Evolutionary conservation across 1,139 yeast species (phyloP), one percentile per base, ranked within the genome.

Genomic region (Geotrichum histeridarum): DNA sequence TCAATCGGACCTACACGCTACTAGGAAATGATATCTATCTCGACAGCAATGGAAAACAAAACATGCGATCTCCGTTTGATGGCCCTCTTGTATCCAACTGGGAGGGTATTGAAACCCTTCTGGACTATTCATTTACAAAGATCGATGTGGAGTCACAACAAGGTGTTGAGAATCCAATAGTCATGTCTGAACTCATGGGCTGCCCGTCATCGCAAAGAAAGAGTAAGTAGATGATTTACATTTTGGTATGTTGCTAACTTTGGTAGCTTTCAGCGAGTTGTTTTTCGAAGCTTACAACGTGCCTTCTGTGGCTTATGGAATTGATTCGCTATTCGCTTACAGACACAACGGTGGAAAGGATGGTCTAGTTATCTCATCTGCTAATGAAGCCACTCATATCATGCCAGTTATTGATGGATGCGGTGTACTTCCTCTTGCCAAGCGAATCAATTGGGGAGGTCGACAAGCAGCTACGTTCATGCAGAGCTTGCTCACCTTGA

Each of bases 391-490:
- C 59, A 86, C 96, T 0, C 84, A 84, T 63, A 72, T 93, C 0
- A 82, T 93, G 14, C 99, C 99, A 0, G 89, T 93, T 1, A 60
- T 87, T 1, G 67, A 79, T 18, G 88, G 90, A 0, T 74, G 73
- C 55, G 94, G 95, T 0, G 63, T 84, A 2, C 69, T 89, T 53
- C 73, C 79, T 48, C 85, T 84, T 57, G 76, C 93, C 1, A 91
- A 89, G 64, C 75, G 98, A 63, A 81, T 94, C 45, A 91, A 89
- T 65, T 89, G 94, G 88, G 99, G 98, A 54, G 98, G 97, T 7
- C 80, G 81, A 58, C 86, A 81, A 53, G 79, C 91, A 1, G 81
- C 79, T 36, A 81, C 78, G 50, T 91, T 77, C 62, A 70, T 93
- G 67, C 80, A 78, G 57, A 79, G 76, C 61, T 75, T 86, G 36